Evolutionary conservation across 345 rosid genomes (phyloP).

Genomic region (Rhizophora apiculata): DNA sequence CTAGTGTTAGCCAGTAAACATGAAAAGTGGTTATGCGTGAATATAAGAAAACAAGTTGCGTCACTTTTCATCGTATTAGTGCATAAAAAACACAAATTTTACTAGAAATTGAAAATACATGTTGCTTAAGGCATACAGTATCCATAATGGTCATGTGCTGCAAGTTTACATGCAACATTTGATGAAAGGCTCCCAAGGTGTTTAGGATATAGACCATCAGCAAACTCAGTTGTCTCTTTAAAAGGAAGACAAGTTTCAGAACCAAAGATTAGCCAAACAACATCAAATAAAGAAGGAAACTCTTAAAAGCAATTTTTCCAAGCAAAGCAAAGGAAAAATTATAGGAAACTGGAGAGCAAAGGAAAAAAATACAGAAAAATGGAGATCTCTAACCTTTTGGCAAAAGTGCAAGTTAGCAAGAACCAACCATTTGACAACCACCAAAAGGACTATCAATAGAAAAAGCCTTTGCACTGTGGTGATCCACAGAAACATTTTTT

Average conservation of each 20-base stretch:
- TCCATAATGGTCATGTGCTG: background rate
- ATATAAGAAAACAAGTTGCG: background rate
- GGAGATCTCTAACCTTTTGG: constrained; percentile 1
- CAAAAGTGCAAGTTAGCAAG: background rate
- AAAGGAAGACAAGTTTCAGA: background rate
- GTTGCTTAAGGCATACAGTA: no score
- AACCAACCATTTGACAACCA: background rate
- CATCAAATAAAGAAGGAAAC: background rate
- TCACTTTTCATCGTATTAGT: no score
- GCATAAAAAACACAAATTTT: no score
- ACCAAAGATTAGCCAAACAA: background rate
- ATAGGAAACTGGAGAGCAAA: background rate
- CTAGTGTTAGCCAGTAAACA: background rate
- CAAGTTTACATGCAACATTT: background rate
- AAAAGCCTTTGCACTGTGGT: constrained; percentile 53
- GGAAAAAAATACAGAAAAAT: background rate
- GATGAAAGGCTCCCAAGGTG: background rate
- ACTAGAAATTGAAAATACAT: no score
- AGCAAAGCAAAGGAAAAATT: background rate
- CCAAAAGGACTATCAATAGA: constrained; percentile 31
- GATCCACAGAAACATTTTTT: constrained; percentile 66
- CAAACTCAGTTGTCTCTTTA: background rate
- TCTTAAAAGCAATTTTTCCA: background rate
- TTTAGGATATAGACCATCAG: background rate
- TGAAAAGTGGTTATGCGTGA: background rate